Evolutionary conservation across 371 early-diverging fungal genomes (phyloP), one percentile per base, ranked within the genome.

Genomic region (Mycotypha africana): DNA sequence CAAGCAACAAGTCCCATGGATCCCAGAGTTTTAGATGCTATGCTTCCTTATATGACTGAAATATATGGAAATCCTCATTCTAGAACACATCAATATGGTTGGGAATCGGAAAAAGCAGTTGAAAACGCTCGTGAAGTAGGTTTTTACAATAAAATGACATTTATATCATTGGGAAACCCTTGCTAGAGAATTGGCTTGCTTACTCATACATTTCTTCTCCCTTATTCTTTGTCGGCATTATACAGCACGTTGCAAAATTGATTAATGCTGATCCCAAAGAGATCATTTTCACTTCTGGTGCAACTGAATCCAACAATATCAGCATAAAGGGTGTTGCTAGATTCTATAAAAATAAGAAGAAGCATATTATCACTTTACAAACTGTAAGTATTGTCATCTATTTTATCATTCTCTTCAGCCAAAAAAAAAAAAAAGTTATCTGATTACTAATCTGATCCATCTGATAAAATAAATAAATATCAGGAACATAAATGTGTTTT

Each of bases 401-500:
- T 23, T 49, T 15, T 36, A 1, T 17, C 8, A 35, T 12, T 15
- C 30, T 1, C 4, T 4, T 8, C 6, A 22, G 28, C 17, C 32
- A 30, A n/a, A 4, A 17, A 22, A 26, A 31, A 40, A 25, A 38
- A 19, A 36, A 15, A 20, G 24, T 15, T 11, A 53, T 33, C 4
- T n/a, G n/a, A n/a, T 6, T 33, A n/a, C 34, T 33, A n/a, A 33
- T 6, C 9, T 6, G n/a, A n/a, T n/a, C n/a, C n/a, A n/a, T n/a
- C n/a, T n/a, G n/a, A n/a, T n/a, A n/a, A n/a, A n/a, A n/a, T n/a
- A n/a, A n/a, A n/a, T n/a, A n/a, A n/a, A n/a, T n/a, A n/a, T n/a
- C 70, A 84, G 84, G 99, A 99, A 75, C 99, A 99, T 77, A 99
- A 99, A 79, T 98, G 98, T 60, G 95, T 99, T 10, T 78, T 99